These are phyloP conservation scores for Nitzschia putrida DNA, from an alignment of 108 stramenopile species.

Conservation along the genomic window DNA sequence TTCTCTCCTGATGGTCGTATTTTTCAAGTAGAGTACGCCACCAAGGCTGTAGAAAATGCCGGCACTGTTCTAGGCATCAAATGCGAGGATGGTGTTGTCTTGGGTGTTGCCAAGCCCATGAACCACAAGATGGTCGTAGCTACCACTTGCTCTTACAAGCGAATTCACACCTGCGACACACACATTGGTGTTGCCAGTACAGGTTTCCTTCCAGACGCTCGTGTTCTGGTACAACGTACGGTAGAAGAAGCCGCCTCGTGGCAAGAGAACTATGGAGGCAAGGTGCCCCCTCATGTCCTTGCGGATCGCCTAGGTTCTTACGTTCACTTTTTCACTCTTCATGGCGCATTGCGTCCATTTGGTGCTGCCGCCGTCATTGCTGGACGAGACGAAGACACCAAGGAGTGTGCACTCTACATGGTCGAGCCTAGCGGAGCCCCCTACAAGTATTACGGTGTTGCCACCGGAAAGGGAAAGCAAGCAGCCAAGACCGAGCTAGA, in stretches of 20 bases:
- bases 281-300: constrained; percentile 80
- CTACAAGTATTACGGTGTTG: constrained; percentile 91
- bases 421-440: constrained; percentile 92
- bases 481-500: constrained; percentile 99
- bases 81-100: constrained; percentile 94
- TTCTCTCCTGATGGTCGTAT: constrained; percentile 99
- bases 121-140: constrained; percentile 90
- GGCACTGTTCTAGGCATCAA: constrained; percentile 95
- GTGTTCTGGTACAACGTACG: constrained; percentile 91
- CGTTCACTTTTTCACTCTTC: constrained; percentile 97
- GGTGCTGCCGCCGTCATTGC: constrained; percentile 88
- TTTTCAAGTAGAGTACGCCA: constrained; percentile 95
- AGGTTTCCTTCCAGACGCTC: constrained; percentile 94
- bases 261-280: constrained; percentile 83
- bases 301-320: constrained; percentile 88
- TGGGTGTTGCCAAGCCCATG: constrained; percentile 94
- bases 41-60: constrained; percentile 89
- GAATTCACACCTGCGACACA: constrained; percentile 77
- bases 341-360: constrained; percentile 96
- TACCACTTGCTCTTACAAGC: constrained; percentile 68
- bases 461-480: constrained; percentile 97
- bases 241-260: constrained; percentile 89
- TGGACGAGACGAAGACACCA: constrained; percentile 86
- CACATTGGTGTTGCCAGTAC: constrained; percentile 82
- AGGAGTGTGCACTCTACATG: constrained; percentile 86